Conservation (phyloP, 148 eudicot genomes). For the Camellia japonica region DNA sequence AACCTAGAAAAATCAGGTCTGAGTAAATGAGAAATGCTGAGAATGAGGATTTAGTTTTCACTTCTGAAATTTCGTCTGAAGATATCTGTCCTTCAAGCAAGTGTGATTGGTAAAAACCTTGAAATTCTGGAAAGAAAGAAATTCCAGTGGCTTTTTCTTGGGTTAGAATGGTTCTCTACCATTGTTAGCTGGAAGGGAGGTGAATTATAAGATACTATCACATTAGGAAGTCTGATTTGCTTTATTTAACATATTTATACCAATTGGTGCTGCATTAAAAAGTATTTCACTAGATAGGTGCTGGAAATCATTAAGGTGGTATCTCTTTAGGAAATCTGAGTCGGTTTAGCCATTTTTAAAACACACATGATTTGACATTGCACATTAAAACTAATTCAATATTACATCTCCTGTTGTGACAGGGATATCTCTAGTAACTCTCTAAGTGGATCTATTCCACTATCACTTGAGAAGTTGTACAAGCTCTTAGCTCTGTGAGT, state of each 20-base stretch:
- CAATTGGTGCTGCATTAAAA: neutral
- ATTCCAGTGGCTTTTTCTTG: neutral
- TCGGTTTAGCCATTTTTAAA: neutral
- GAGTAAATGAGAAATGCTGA: neutral
- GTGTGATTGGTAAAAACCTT: neutral
- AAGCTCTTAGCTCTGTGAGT: slow-evolving; percentile 77
- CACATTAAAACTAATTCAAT: neutral
- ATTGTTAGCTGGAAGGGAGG: slow-evolving; percentile 5
- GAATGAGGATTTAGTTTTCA: neutral
- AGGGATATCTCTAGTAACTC: slow-evolving; percentile 93
- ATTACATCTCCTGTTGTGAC: slow-evolving; percentile 26
- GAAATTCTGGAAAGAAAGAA: slow-evolving; percentile 1
- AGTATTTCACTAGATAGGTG: neutral
- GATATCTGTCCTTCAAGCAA: neutral
- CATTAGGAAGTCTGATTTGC: neutral
- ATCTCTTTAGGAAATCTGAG: neutral
- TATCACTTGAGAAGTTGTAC: slow-evolving; percentile 72
- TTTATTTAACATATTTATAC: neutral
- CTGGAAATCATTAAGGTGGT: neutral
- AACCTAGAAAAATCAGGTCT: neutral
- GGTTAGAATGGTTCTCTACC: neutral
- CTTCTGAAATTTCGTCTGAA: slow-evolving; percentile 3
- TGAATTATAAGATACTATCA: neutral
- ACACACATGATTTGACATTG: neutral
- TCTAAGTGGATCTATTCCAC: slow-evolving; percentile 74